These are phyloP conservation scores for Recurvomyces mirabilis DNA, from an alignment of 495 filamentous ascomycete species.

Conservation along the genomic window DNA sequence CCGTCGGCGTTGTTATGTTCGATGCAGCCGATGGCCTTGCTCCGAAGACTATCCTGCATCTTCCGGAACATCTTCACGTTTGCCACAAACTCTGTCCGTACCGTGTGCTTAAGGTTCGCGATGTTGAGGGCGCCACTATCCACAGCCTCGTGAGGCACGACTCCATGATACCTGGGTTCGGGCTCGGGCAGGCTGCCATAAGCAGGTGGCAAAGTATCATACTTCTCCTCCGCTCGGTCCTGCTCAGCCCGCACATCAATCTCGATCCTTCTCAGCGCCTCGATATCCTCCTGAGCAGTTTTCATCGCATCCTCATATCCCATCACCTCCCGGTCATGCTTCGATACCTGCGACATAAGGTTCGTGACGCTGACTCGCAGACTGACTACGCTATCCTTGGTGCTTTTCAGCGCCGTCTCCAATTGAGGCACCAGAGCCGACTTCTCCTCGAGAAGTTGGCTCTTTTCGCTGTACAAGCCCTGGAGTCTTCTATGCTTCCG, in stretches of 20 bases:
- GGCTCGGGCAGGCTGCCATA: slow-evolving; percentile 9
- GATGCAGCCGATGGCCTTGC: background rate
- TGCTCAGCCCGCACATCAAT: background rate
- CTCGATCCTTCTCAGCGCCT: slow-evolving; percentile 6
- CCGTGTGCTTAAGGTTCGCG: slow-evolving; percentile 5
- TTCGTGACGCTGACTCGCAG: background rate
- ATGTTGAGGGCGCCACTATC: slow-evolving; percentile 8
- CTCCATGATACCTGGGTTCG: background rate
- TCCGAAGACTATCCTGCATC: background rate
- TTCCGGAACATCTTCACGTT: too few relatives aligned
- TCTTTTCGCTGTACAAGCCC: too few relatives aligned
- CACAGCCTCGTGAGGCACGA: background rate
- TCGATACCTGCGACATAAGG: background rate
- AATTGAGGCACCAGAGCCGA: too few relatives aligned
- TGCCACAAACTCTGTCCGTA: slow-evolving; percentile 1
- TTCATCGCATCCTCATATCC: background rate
- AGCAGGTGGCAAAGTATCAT: slow-evolving; percentile 2
- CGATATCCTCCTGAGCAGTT: slow-evolving; percentile 5
- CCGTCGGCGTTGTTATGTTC: too few relatives aligned
- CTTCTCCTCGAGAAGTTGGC: too few relatives aligned
- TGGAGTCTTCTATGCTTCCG: too few relatives aligned
- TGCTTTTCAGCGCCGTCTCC: too few relatives aligned
- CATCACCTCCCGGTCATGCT: slow-evolving; percentile 1
- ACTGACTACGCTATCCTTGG: too few relatives aligned
- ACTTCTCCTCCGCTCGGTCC: background rate